Evolutionary conservation across 768 basidiomycete species (phyloP), one percentile per base, ranked within the genome.

Genomic region (Dentipellis fragilis): DNA sequence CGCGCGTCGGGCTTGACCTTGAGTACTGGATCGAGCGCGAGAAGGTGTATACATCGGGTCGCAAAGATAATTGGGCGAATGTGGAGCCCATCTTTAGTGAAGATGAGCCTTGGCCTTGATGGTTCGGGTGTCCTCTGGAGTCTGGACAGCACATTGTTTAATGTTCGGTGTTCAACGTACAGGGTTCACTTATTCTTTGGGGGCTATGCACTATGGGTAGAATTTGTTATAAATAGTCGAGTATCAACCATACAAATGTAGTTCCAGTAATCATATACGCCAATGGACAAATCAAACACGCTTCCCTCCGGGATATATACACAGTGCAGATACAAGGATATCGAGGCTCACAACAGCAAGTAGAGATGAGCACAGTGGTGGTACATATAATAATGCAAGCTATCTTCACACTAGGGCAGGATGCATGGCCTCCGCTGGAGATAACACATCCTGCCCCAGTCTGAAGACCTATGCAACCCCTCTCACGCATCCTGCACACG

Each of bases 21-120:
- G 87, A 87, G 67, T 96, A 95, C 70, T 97, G 93, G 93, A 65
- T 71, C 1, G 85, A 91, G 69, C 75, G 93, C 62, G 84, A 88
- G 66, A 73, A 66, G 54, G 79, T 80, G 7, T 87, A 81, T 75
- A 73, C 61, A 53, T 66, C 67, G 37, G 58, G n/a, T 1, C 64
- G 62, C 57, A 67, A 51, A 69, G 68, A 34, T 71, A 74, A 45
- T 54, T 91, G 89, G 88, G 76, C 73, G 57, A 79, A 75, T 19
- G 90, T 95, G 11, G 90, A 91, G 47, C 66, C 73, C 35, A 93
- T 97, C 59, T 96, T 94, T 69, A 80, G 88, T 51, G 83, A 87
- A 38, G 85, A 85, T 52, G 57, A 66, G 34, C 67, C 67, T 11
- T 73, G 57, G 67, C 21, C 34, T 34, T 45, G 47, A 19, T 17